Conservation (phyloP, 495 filamentous ascomycete genomes). For the Geoglossum glabrum region DNA sequence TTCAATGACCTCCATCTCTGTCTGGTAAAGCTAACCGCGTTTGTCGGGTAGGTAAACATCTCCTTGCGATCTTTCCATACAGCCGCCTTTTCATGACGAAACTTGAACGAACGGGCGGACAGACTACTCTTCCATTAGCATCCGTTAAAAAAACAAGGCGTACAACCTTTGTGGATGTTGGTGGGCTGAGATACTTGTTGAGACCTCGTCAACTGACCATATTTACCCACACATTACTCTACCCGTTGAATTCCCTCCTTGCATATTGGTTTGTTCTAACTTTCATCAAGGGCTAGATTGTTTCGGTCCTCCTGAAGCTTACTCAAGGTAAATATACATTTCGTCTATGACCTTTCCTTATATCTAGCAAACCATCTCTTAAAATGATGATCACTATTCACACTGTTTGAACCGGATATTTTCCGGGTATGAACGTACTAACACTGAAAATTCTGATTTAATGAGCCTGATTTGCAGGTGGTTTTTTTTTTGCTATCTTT, state of each 20-base stretch:
- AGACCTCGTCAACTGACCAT: conserved; percentile 89
- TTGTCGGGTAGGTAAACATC: conserved; percentile 32
- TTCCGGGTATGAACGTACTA: conserved; percentile 55
- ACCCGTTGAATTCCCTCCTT: conserved; percentile 2
- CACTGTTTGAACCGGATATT: conserved; percentile 80
- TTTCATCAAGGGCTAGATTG: conserved; percentile 6
- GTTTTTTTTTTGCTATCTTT: not conserved
- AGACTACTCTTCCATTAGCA: conserved; percentile 50
- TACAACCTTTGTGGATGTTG: conserved; percentile 73
- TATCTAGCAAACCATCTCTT: conserved; percentile 19
- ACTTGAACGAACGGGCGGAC: conserved; percentile 98
- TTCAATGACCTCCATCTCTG: not conserved
- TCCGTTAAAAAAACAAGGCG: conserved; percentile 50
- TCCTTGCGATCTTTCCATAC: not conserved
- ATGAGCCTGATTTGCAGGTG: conserved; percentile 42
- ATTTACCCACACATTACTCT: not conserved
- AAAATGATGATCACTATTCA: conserved; percentile 82
- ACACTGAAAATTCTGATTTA: conserved; percentile 96
- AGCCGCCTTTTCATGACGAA: conserved; percentile 45
- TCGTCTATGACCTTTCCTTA: conserved; percentile 8
- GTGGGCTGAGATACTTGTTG: conserved; percentile 68
- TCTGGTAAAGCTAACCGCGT: not conserved
- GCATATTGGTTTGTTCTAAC: not conserved
- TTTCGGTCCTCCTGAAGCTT: not conserved
- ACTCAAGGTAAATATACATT: not conserved